phyloP scores from a whole-genome alignment of 305 asterid genomes.

The Solanum aculeatissimum region DNA sequence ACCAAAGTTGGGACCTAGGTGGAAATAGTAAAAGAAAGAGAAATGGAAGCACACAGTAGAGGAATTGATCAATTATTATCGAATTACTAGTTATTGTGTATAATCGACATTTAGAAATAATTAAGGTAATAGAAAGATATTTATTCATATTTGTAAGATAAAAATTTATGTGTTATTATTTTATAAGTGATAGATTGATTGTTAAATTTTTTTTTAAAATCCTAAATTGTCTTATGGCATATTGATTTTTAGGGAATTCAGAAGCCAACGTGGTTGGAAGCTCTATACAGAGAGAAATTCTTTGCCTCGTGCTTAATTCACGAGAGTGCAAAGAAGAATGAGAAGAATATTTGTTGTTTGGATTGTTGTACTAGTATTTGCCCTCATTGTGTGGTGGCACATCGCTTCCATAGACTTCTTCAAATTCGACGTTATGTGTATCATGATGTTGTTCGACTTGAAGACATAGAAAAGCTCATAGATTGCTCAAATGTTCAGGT shows the following conservation, averaged over 20 bases:
- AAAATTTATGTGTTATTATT: not conserved
- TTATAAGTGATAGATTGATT: not conserved
- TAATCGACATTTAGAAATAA: not conserved
- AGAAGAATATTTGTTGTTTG: conserved; percentile 80
- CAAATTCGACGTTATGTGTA: conserved; percentile 94
- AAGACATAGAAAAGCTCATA: conserved; percentile 77
- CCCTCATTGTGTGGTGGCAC: conserved; percentile 83
- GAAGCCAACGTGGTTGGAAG: conserved; percentile 87
- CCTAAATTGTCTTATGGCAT: not conserved
- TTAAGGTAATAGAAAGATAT: not conserved
- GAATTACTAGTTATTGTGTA: not conserved
- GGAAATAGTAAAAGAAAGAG: not conserved
- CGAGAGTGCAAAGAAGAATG: conserved; percentile 70
- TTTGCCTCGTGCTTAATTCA: conserved; percentile 69
- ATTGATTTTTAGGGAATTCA: conserved; percentile 29
- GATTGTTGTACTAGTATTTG: conserved; percentile 93
- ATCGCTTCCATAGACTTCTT: conserved; percentile 69
- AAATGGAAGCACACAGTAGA: not conserved
- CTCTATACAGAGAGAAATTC: conserved; percentile 56
- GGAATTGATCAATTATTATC: not conserved
- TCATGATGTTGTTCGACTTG: conserved; percentile 84
- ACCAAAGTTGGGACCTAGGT: not conserved
- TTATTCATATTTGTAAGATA: not conserved
- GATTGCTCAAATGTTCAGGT: conserved; percentile 96
- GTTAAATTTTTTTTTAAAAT: not conserved